Conservation (phyloP, 306 rosid species). For the Sechiopsis laciniata region DNA sequence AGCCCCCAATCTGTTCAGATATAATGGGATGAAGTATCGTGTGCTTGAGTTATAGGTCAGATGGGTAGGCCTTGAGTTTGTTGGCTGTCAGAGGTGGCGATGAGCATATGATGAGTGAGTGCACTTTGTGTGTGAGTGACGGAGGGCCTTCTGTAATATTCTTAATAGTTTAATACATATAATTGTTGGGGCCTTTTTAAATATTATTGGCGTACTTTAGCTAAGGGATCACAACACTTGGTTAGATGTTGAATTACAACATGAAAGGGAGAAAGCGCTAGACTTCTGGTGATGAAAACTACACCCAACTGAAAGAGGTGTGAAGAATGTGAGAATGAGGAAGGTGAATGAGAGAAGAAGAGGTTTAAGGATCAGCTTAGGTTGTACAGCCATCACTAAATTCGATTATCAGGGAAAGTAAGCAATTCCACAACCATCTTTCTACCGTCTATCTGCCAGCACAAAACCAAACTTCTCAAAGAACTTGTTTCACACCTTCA, state of each 20-base stretch:
- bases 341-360: not conserved
- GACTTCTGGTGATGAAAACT: not conserved
- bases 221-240: not conserved
- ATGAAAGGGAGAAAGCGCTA: not conserved
- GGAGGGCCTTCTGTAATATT: too few relatives aligned
- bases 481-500: too few relatives aligned
- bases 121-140: not conserved
- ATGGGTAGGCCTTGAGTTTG: not conserved
- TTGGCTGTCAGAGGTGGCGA: not conserved
- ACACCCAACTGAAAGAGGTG: not conserved
- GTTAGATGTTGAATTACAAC: not conserved
- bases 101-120: too few relatives aligned
- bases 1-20: not conserved
- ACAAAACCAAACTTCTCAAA: too few relatives aligned
- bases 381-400: not conserved
- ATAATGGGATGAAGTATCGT: not conserved
- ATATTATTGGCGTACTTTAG: not conserved
- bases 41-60: not conserved
- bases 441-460: too few relatives aligned
- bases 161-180: too few relatives aligned
- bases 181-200: too few relatives aligned
- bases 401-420: not conserved
- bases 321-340: not conserved
- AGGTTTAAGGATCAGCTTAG: not conserved
- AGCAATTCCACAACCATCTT: too few relatives aligned